A percentile compares a stretch with the other conserved stretches of the same genome.
Evolutionary conservation across 805 yeast genomes (phyloP).

Genomic region (Clavispora santaluciae): DNA sequence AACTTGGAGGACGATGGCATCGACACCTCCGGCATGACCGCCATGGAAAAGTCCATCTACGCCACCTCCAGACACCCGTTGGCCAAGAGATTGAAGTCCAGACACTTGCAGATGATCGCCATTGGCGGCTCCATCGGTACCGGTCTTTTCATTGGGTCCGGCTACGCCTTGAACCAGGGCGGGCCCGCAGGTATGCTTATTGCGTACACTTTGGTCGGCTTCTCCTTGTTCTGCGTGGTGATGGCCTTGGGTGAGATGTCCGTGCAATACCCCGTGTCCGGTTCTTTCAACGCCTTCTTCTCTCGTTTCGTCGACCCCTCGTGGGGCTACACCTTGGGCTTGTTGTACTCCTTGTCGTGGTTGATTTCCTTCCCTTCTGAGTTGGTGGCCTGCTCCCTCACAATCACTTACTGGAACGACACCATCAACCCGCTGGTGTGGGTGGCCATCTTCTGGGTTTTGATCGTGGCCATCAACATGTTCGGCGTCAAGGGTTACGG

Average conservation of each 20-base stretch:
- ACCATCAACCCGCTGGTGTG: constrained; percentile 32
- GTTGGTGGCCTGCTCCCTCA: constrained; percentile 30
- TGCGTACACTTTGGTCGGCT: constrained; percentile 18
- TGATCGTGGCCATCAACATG: constrained; percentile 29
- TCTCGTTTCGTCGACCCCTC: constrained; percentile 19
- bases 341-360: constrained; percentile 26
- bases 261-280: constrained; percentile 18
- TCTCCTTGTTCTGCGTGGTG: constrained; percentile 16
- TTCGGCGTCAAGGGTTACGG: constrained; percentile 33
- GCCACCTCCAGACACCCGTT: constrained; percentile 42
- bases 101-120: constrained; percentile 73
- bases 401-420: constrained; percentile 32
- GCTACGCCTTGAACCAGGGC: constrained; percentile 16
- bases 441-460: constrained; percentile 32
- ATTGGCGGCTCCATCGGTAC: constrained; percentile 86
- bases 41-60: constrained; percentile 33
- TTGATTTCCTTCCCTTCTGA: constrained; percentile 31
- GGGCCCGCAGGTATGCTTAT: constrained; percentile 19
- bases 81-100: constrained; percentile 40
- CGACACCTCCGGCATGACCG: constrained; percentile 36
- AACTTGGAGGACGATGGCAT: constrained; percentile 35
- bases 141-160: constrained; percentile 38
- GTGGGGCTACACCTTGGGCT: constrained; percentile 21
- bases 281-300: constrained; percentile 19
- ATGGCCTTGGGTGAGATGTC: constrained; percentile 20